Conservation (phyloP, 768 basidiomycete species). For the Postia placenta region DNA sequence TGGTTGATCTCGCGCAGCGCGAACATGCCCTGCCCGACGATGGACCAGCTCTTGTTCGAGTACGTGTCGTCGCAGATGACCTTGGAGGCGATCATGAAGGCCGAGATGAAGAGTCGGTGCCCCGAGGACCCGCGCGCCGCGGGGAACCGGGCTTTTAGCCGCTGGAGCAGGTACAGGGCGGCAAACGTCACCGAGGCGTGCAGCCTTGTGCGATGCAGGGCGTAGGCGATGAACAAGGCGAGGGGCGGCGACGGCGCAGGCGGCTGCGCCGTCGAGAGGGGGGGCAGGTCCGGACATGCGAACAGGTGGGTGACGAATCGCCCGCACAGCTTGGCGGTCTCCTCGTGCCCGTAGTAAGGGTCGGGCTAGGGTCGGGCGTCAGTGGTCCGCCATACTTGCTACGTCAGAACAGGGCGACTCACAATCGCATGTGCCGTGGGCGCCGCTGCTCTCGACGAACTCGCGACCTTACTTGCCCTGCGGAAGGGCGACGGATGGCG, state of each 20-base stretch:
- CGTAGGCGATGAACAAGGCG: constrained; percentile 81
- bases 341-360: constrained; percentile 39
- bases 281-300: constrained; percentile 45
- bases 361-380: constrained; percentile 26
- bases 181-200: constrained; percentile 54
- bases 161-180: constrained; percentile 66
- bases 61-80: constrained; percentile 64
- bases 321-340: constrained; percentile 33
- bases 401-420: constrained; percentile 5
- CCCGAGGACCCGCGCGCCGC: constrained; percentile 87
- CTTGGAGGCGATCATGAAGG: constrained; percentile 89
- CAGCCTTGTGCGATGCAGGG: constrained; percentile 71
- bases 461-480: constrained; percentile 16
- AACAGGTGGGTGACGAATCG: constrained; percentile 39
- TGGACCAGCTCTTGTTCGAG: constrained; percentile 61
- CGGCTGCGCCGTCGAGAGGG: constrained; percentile 29
- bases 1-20: constrained; percentile 86
- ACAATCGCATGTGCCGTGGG: constrained; percentile 10
- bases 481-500: constrained; percentile 26
- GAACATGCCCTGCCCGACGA: constrained; percentile 60
- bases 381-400: neutral
- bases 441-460: constrained; percentile 6
- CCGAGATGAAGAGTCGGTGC: constrained; percentile 85
- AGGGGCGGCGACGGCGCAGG: constrained; percentile 54
- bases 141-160: constrained; percentile 88